Base-by-base conservation (phyloP, 2,329 filamentous ascomycete species). In the Trichophyton equinum region DNA sequence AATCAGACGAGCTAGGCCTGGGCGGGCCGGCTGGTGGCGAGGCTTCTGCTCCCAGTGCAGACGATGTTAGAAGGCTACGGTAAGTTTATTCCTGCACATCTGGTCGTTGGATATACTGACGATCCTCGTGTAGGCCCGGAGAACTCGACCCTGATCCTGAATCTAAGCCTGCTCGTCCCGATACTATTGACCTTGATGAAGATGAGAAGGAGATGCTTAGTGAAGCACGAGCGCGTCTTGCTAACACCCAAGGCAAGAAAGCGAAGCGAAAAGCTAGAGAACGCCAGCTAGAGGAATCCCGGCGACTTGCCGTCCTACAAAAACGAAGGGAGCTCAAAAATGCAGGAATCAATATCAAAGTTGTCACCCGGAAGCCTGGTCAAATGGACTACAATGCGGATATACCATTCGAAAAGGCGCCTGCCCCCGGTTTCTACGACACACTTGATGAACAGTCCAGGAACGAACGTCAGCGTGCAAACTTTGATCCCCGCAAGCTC, bases 301-400 rank as follows among this genome's bases (percentile, higher is more conserved):
- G 92, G 62, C 84, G 94, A 60, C 76, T 99, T 64, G 94, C 94
- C 1, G 84, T 92, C 42, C 77, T 99, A 64, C 94, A 97, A 77
- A 99, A 99, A 78, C 85, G 94, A 44, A 85, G 94, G 67, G 94
- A 99, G 76, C 83, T 99, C 66, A 99, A 99, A 78, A 95, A 91
- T 71, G 91, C 94, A 1, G 94, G 94, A 56, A 97, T 99, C 76
- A 99, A 99, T 73, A 91, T 97, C 78, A 99, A 97, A 76, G 86
- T 97, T 61, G 85, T 85, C 2, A 94, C 88, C 13, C 85, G 88
- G 63, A 97, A 97, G 78, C 86, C 90, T 78, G 94, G 94, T 0
- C 87, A 97, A 77, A 99, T 99, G 90, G 94, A 99, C 75, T 99
- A 99, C 79, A 99, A 99, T 74, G 94, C 94, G 68, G 94, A 99